phyloP scores from a whole-genome alignment of 345 rosid species.

The Moricandia moricandioides region DNA sequence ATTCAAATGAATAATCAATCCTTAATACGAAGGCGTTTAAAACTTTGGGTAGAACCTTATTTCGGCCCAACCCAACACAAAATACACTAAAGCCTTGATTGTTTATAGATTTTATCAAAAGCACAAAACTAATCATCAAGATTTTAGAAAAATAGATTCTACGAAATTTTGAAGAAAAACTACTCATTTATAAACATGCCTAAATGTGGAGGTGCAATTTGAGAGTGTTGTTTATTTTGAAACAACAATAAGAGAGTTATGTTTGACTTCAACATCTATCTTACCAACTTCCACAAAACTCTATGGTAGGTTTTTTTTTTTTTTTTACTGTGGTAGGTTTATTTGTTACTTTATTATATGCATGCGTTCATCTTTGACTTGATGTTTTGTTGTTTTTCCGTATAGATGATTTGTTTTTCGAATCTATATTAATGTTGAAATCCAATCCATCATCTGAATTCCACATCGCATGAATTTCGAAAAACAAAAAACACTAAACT shows the following conservation, averaged over 20 bases:
- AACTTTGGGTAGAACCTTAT: not conserved
- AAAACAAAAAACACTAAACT: not conserved
- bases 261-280: not conserved
- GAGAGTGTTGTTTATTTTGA: not conserved
- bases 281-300: not conserved
- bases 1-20: not conserved
- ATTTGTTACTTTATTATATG: not conserved
- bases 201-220: not conserved
- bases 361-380: not conserved
- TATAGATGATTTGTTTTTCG: not conserved
- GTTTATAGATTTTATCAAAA: not conserved
- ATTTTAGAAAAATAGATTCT: not conserved
- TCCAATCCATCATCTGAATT: not conserved
- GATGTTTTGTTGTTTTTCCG: not conserved
- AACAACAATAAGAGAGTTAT: not conserved
- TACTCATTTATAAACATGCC: not conserved
- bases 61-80: not conserved
- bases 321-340: not conserved
- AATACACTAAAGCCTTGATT: not conserved
- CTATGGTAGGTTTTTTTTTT: not conserved
- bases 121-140: not conserved
- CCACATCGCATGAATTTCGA: not conserved
- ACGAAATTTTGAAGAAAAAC: not conserved
- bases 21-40: not conserved
- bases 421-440: not conserved